Evolutionary conservation across 1,284 basidiomycete genomes (phyloP), one percentile per base, ranked within the genome.

Genomic region (Tylopilus orsonianus): DNA sequence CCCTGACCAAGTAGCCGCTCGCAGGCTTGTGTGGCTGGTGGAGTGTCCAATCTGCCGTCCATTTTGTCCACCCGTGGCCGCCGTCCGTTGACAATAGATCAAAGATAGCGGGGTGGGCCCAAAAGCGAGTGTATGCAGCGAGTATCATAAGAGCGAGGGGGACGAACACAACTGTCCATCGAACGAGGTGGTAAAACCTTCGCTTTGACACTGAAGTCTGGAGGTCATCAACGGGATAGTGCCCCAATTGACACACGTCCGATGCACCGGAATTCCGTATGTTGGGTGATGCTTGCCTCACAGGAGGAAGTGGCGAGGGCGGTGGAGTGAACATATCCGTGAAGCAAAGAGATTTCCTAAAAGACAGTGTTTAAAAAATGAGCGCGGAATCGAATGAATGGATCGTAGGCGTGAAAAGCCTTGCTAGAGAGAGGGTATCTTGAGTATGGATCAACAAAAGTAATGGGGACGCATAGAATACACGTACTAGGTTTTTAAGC

Each of bases 131-230:
- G 14, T 73, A 77, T 9, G 70, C 59, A 5, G 80, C 78, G 49
- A 86, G 73, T 35, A 81, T 50, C 29, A 81, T 60, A 44, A 87
- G 71, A 19, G 71, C 55, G 9, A 80, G 53, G 10, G 83, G 83
- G 2, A 84, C 72, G 30, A 81, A 54, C 35, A 86, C 53, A 40
- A 81, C 71, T 3, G 75, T 69, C 74, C 74, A 78, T 55, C 69
- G 66, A 53, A 71, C 74, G 20, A 73, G 67, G 26, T 74, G 72
- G 8, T 70, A 73, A 13, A 65, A 66, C 16, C 67, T 66, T 43
- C 65, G 72, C 62, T 79, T 82, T 49, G 60, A 49, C n/a, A 56
- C 46, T 41, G 41, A 22, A 16, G 16, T 14, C 16, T 14, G 49
- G 40, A 41, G 46, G 43, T 58, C 48, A 9, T 48, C 53, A 35